Evolutionary conservation across 2,329 filamentous ascomycete species (phyloP).

Genomic region (Colletotrichum euphorbiae): DNA sequence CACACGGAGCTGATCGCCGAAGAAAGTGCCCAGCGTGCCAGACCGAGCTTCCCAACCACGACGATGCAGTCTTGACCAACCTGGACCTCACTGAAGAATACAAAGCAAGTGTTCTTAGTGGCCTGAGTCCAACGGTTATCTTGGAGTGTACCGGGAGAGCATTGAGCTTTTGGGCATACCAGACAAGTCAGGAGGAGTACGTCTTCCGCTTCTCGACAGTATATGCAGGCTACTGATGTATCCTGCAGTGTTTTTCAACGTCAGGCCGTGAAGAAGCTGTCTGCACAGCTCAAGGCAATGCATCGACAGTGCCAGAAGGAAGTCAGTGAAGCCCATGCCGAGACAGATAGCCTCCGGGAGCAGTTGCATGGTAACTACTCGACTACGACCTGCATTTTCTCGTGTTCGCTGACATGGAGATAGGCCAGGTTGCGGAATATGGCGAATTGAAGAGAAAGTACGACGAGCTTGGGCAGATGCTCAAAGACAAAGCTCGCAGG

Average conservation of each 20-base stretch:
- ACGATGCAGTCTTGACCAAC: slow-evolving; percentile 78
- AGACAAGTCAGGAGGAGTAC: slow-evolving; percentile 85
- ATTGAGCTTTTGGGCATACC: slow-evolving; percentile 87
- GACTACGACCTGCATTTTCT: slow-evolving; percentile 7
- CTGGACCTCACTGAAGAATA: slow-evolving; percentile 88
- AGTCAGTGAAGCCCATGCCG: slow-evolving; percentile 78
- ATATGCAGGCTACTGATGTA: slow-evolving; percentile 22
- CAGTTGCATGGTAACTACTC: slow-evolving; percentile 69
- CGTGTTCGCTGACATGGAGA: not conserved
- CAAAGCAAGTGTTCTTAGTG: slow-evolving; percentile 87
- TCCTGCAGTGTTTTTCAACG: slow-evolving; percentile 78
- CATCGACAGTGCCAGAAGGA: slow-evolving; percentile 77
- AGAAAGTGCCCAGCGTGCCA: slow-evolving; percentile 80
- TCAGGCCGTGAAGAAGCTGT: slow-evolving; percentile 76
- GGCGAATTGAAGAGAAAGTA: slow-evolving; percentile 76
- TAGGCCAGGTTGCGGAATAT: slow-evolving; percentile 70
- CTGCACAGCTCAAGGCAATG: slow-evolving; percentile 76
- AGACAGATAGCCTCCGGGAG: slow-evolving; percentile 74
- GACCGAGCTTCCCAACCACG: slow-evolving; percentile 73
- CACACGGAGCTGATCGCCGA: slow-evolving; percentile 62
- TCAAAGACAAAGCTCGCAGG: slow-evolving; percentile 77
- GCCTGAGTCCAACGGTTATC: slow-evolving; percentile 81
- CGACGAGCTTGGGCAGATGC: slow-evolving; percentile 74
- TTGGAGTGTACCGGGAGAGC: slow-evolving; percentile 88
- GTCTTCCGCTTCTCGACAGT: slow-evolving; percentile 41